These are phyloP conservation scores for Chlorella sorokiniana DNA, from an alignment of 139 green algal genomes.

Conservation along the genomic window DNA sequence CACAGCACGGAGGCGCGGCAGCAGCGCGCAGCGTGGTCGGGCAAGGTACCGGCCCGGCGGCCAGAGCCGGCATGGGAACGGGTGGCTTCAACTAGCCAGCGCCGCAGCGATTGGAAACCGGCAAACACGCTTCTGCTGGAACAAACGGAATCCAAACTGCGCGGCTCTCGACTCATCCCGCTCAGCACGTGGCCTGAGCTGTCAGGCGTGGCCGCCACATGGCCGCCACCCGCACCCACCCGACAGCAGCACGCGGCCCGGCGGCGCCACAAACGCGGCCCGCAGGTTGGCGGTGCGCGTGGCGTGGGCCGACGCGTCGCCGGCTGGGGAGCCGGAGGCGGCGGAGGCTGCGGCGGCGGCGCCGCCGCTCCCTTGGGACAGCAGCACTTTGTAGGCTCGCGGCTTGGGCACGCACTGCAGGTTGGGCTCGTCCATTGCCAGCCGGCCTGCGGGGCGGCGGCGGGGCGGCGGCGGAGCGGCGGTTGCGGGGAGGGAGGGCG, in stretches of 20 bases:
- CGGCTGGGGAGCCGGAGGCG: background rate
- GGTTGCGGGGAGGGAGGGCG: background rate
- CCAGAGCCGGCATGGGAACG: background rate
- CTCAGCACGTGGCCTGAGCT: background rate
- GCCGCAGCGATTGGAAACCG: too few relatives aligned
- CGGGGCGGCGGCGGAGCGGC: background rate
- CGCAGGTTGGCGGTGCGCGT: conserved; percentile 36
- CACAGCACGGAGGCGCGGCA: background rate
- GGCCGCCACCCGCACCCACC: conserved; percentile 11
- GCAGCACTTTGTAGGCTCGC: conserved; percentile 30
- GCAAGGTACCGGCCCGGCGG: background rate
- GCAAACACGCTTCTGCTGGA: background rate
- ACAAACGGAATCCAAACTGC: background rate
- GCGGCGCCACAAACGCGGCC: conserved; percentile 45
- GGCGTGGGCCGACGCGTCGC: background rate
- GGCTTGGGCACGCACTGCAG: conserved; percentile 73
- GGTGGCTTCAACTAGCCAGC: too few relatives aligned
- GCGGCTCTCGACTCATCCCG: too few relatives aligned
- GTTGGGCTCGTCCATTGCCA: conserved; percentile 84
- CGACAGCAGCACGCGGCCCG: conserved; percentile 45
- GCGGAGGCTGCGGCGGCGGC: background rate
- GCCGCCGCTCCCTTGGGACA: background rate
- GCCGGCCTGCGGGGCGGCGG: conserved; percentile 53
- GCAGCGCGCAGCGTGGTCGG: background rate
- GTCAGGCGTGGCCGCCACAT: background rate